Conservation (phyloP, 768 basidiomycete genomes). For the Mycena albidolilacea region DNA sequence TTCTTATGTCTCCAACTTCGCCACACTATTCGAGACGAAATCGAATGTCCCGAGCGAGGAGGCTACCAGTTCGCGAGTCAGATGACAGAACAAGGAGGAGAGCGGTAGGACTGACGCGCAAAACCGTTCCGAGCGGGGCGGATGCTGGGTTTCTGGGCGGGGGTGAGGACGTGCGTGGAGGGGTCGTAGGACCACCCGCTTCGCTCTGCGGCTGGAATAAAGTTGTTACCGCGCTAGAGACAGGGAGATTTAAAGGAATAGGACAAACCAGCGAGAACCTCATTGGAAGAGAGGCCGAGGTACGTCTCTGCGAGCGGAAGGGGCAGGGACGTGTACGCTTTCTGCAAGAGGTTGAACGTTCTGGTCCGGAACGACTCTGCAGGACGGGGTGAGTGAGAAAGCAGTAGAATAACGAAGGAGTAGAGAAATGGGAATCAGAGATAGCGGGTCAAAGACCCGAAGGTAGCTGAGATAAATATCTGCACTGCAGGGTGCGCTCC, state of each 20-base stretch:
- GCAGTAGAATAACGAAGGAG: not conserved
- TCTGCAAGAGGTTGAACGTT: conserved; percentile 69
- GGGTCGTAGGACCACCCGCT: conserved; percentile 69
- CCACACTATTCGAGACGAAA: conserved; percentile 63
- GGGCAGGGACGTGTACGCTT: conserved; percentile 76
- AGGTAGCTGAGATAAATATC: conserved; percentile 95
- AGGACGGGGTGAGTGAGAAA: conserved; percentile 11
- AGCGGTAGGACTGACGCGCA: conserved; percentile 28
- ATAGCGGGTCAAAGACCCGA: conserved; percentile 65
- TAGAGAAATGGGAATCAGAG: conserved; percentile 31
- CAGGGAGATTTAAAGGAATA: not conserved
- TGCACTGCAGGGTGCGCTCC: conserved; percentile 78
- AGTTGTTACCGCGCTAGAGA: not conserved
- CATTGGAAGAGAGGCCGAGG: conserved; percentile 63
- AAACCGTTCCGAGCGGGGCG: conserved; percentile 10
- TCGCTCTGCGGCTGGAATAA: conserved; percentile 56
- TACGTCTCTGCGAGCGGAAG: conserved; percentile 69
- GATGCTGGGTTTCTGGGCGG: conserved; percentile 41
- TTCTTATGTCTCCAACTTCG: conserved; percentile 56
- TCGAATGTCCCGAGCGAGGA: conserved; percentile 42
- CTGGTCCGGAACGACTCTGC: conserved; percentile 73
- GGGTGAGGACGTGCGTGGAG: conserved; percentile 61
- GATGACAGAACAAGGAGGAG: not conserved
- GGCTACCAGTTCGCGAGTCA: conserved; percentile 18
- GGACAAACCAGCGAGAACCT: conserved; percentile 55